Evolutionary conservation across 495 filamentous ascomycete species (phyloP).

Genomic region (Hypomontagnella submonticulosa): DNA sequence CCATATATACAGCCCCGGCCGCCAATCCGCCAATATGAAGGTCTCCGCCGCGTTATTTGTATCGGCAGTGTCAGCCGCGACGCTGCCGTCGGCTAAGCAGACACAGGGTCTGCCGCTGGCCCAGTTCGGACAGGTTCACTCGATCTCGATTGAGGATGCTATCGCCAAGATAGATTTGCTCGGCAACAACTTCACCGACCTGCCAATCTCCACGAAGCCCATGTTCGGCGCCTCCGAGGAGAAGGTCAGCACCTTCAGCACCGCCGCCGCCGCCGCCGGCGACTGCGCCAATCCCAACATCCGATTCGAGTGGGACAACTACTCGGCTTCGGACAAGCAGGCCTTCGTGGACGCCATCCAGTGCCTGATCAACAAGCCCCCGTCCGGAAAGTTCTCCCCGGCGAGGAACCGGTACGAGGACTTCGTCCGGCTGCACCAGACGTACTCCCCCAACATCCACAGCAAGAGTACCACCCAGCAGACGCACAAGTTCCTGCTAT

Average conservation of each 20-base stretch:
- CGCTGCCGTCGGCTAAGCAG: constrained; percentile 29
- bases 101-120: constrained; percentile 37
- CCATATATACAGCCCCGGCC: constrained; percentile 33
- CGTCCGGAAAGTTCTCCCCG: constrained; percentile 57
- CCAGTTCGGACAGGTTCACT: constrained; percentile 41
- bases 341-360: constrained; percentile 66
- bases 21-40: constrained; percentile 45
- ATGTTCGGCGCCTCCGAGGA: constrained; percentile 7
- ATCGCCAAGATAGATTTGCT: constrained; percentile 35
- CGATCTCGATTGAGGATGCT: constrained; percentile 38
- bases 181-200: constrained; percentile 43
- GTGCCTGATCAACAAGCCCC: constrained; percentile 62
- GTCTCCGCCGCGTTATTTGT: constrained; percentile 42
- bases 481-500: constrained; percentile 69
- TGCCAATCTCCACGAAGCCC: constrained; percentile 38
- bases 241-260: constrained; percentile 18
- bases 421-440: constrained; percentile 73
- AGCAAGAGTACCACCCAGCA: constrained; percentile 59
- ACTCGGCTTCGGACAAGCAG: constrained; percentile 46
- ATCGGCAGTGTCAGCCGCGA: constrained; percentile 44
- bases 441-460: constrained; percentile 69
- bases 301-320: constrained; percentile 51
- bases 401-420: constrained; percentile 70
- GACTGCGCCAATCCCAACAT: constrained; percentile 47
- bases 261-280: constrained; percentile 14